Evolutionary conservation across 2,329 filamentous ascomycete species (phyloP).

Genomic region (Trichoderma koningii): DNA sequence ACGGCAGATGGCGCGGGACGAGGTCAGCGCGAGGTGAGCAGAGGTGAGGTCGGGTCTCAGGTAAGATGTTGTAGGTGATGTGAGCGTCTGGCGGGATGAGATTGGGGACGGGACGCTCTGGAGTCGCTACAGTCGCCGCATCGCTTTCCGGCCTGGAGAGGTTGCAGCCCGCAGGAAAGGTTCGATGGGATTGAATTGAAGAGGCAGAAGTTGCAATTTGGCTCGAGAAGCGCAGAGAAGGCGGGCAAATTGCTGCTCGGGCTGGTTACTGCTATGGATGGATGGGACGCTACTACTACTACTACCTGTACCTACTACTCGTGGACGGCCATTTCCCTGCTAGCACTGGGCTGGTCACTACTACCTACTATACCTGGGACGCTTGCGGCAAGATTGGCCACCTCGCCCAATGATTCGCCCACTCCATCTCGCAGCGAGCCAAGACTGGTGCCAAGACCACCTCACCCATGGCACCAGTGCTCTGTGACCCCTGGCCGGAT

Average conservation of each 20-base stretch:
- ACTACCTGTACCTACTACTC: no score
- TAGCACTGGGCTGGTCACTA: no score
- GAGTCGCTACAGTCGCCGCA: conserved; percentile 19
- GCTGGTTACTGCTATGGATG: no score
- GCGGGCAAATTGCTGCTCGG: conserved; percentile 9
- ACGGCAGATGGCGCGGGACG: neutral
- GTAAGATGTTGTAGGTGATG: neutral
- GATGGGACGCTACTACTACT: no score
- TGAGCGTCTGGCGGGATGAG: neutral
- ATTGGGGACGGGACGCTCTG: neutral
- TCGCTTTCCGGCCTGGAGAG: neutral
- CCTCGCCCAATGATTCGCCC: conserved; percentile 23
- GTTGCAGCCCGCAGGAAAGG: neutral
- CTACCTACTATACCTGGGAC: neutral
- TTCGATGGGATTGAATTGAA: conserved; percentile 11
- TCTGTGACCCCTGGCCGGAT: conserved; percentile 21
- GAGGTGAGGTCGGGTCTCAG: neutral
- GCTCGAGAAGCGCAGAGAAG: conserved; percentile 4
- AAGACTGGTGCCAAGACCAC: conserved; percentile 13
- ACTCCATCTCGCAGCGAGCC: conserved; percentile 10
- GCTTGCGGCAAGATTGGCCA: conserved; percentile 24
- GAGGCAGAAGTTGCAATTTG: conserved; percentile 17
- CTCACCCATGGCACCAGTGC: neutral
- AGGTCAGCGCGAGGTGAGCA: neutral
- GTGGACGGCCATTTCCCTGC: no score